Evolutionary conservation across 208 protist species (phyloP).

Genomic region (Trypanosoma lewisi): DNA sequence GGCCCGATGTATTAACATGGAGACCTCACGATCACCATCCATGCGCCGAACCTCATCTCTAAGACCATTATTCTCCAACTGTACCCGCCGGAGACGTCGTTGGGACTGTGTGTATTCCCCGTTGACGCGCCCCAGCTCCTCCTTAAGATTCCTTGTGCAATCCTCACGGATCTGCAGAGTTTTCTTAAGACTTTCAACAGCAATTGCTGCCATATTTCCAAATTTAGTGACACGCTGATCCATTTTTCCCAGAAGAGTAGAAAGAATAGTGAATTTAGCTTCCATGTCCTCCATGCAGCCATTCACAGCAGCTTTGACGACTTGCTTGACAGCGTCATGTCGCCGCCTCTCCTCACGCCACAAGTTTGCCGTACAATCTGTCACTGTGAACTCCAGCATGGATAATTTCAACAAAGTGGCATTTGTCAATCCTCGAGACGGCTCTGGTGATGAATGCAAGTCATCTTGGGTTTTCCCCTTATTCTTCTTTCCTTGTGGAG

Average conservation of each 20-base stretch:
- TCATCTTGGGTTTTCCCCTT: not conserved
- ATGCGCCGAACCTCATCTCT: conserved; percentile 16
- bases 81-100: not conserved
- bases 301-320: conserved; percentile 1
- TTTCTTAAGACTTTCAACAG: not conserved
- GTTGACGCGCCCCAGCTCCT: not conserved
- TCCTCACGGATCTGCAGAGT: not conserved
- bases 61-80: conserved; percentile 14
- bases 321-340: conserved; percentile 6
- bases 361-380: conserved; percentile 9
- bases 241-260: conserved; percentile 1
- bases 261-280: conserved; percentile 4
- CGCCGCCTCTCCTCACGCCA: conserved; percentile 1
- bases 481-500: not conserved
- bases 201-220: not conserved
- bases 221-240: conserved; percentile 14
- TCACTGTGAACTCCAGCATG: conserved; percentile 14
- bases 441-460: not conserved
- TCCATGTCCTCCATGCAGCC: conserved; percentile 16
- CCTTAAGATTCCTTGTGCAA: not conserved
- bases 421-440: conserved; percentile 11
- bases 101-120: conserved; percentile 9
- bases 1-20: conserved; percentile 10
- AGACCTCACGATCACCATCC: conserved; percentile 8
- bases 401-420: conserved; percentile 20